These are phyloP conservation scores for Linaria vulgaris DNA, from an alignment of 257 asterid species.

Conservation along the genomic window DNA sequence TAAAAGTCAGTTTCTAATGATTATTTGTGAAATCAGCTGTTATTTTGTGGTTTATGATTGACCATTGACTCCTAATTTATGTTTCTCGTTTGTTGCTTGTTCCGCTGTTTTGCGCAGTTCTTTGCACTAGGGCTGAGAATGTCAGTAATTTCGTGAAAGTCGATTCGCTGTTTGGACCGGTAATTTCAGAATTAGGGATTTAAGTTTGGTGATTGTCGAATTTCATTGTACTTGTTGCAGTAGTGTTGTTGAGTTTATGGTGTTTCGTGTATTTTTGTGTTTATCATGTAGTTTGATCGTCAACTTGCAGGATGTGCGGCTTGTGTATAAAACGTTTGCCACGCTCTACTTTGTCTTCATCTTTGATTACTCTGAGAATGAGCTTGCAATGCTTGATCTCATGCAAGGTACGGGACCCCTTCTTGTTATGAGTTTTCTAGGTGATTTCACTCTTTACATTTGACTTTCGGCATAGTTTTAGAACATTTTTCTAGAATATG, in stretches of 20 bases:
- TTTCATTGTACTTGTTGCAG: neutral
- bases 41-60: neutral
- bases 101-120: conserved; percentile 48
- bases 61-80: neutral
- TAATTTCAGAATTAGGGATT: conserved; percentile 34
- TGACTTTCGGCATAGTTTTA: conserved; percentile 5
- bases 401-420: conserved; percentile 91
- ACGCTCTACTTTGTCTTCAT: conserved; percentile 78
- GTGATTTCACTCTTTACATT: neutral
- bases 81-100: conserved; percentile 1
- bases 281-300: conserved; percentile 12
- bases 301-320: conserved; percentile 68
- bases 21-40: neutral
- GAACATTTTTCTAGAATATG: conserved; percentile 3
- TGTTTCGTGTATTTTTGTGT: neutral
- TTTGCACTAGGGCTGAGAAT: conserved; percentile 75
- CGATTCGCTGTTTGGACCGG: conserved; percentile 79
- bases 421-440: conserved; percentile 12
- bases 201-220: conserved; percentile 11
- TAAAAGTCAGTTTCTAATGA: conserved; percentile 45
- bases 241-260: neutral
- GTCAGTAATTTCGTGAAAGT: conserved; percentile 84
- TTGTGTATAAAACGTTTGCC: conserved; percentile 88
- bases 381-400: conserved; percentile 97
- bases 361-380: conserved; percentile 82